Conservation (phyloP, 192 early-diverging fungal species). For the Linnemannia zychae region DNA sequence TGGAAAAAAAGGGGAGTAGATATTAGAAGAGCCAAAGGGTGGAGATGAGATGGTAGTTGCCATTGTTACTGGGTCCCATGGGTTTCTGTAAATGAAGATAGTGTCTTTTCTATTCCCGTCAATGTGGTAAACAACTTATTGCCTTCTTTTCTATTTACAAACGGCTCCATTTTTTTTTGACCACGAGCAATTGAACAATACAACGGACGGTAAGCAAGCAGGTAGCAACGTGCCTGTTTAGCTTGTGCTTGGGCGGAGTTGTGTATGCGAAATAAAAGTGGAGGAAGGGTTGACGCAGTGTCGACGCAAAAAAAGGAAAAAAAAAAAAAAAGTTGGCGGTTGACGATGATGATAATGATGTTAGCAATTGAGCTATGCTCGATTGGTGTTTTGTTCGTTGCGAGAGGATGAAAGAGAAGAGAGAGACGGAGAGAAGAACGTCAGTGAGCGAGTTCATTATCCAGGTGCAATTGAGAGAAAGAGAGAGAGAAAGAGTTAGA, state of each 20-base stretch:
- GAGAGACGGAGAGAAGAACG: background rate
- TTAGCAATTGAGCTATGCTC: background rate
- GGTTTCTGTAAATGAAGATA: background rate
- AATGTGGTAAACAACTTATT: background rate
- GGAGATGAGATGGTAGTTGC: background rate
- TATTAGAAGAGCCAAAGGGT: background rate
- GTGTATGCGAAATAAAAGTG: background rate
- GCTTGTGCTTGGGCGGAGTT: background rate
- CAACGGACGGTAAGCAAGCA: too few species aligned
- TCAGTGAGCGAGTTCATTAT: background rate
- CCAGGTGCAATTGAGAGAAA: background rate
- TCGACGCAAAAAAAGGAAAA: background rate
- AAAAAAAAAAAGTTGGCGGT: background rate
- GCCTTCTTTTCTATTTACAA: background rate
- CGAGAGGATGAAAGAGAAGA: background rate
- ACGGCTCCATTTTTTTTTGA: background rate
- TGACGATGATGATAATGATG: background rate
- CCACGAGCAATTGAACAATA: conserved; percentile 1
- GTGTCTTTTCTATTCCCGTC: background rate
- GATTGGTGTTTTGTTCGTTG: background rate
- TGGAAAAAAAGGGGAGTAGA: background rate
- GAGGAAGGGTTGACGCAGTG: background rate
- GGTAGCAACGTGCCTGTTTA: background rate
- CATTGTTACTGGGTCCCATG: background rate
- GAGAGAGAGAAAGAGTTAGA: background rate